Conservation (phyloP, 352 stramenopile species). For the Discostella stelligera region DNA sequence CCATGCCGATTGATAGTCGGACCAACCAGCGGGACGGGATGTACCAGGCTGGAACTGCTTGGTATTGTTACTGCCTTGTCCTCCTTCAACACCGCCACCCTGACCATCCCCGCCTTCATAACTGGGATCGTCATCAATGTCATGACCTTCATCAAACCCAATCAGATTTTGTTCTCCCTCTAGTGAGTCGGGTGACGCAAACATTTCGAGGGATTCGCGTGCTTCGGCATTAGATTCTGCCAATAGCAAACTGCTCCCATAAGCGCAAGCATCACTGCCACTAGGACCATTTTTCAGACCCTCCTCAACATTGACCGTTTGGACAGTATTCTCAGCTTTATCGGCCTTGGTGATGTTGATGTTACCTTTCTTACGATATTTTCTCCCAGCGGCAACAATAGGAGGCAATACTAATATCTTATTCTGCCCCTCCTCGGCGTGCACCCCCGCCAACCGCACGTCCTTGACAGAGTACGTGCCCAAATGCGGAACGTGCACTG, state of each 20-base stretch:
- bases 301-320: not conserved
- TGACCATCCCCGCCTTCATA: conserved; percentile 71
- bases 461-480: conserved; percentile 88
- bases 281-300: conserved; percentile 3
- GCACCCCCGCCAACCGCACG: conserved; percentile 81
- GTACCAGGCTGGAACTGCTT: conserved; percentile 35
- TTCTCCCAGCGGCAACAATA: conserved; percentile 49
- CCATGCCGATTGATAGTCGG: conserved; percentile 94
- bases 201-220: conserved; percentile 82
- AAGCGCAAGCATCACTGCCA: conserved; percentile 15
- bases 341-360: conserved; percentile 21
- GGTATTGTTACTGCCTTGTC: conserved; percentile 13
- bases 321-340: conserved; percentile 11
- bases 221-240: conserved; percentile 77
- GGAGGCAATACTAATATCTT: conserved; percentile 52
- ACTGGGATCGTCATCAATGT: conserved; percentile 51
- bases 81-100: not conserved
- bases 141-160: conserved; percentile 88
- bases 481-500: conserved; percentile 95
- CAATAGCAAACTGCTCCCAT: conserved; percentile 33
- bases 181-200: conserved; percentile 91
- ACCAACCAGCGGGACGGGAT: conserved; percentile 79
- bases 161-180: conserved; percentile 98
- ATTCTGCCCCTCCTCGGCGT: conserved; percentile 83
- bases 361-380: conserved; percentile 9